Conservation (phyloP, 73 alveolate species). For the Blepharisma stoltei region DNA sequence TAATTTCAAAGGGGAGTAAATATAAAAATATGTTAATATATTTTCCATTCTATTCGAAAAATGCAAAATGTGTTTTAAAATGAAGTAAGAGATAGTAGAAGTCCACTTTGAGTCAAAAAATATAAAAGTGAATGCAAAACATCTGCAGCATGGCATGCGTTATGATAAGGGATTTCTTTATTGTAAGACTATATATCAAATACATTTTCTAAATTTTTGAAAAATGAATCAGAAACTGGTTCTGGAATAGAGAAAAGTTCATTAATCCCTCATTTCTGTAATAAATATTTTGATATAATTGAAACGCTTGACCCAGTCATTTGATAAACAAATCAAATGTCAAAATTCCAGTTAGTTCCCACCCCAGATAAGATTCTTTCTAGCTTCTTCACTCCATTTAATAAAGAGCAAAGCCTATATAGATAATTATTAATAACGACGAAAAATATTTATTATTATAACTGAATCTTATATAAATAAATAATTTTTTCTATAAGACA, state of each 20-base stretch:
- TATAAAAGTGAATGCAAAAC: slow-evolving; percentile 45
- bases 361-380: background rate
- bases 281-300: slow-evolving; percentile 22
- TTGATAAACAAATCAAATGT: background rate
- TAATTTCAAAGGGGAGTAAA: too few relatives aligned
- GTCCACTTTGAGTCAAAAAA: slow-evolving; percentile 49
- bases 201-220: slow-evolving; percentile 46
- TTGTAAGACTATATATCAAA: slow-evolving; percentile 33
- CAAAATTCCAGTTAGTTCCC: slow-evolving; percentile 29
- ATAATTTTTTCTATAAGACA: too few relatives aligned
- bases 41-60: too few relatives aligned
- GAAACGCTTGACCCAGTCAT: slow-evolving; percentile 21
- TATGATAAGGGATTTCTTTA: slow-evolving; percentile 70
- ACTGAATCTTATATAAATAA: too few relatives aligned
- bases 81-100: slow-evolving; percentile 24
- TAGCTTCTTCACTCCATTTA: background rate
- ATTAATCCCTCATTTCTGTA: slow-evolving; percentile 38
- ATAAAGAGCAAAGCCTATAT: background rate
- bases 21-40: too few relatives aligned
- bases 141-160: slow-evolving; percentile 82
- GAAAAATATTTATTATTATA: too few relatives aligned
- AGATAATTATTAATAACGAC: too few relatives aligned
- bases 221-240: slow-evolving; percentile 47
- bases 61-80: too few relatives aligned
- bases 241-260: slow-evolving; percentile 37